Base-by-base conservation (phyloP, 2,329 filamentous ascomycete species). In the Pyricularia grisea region DNA sequence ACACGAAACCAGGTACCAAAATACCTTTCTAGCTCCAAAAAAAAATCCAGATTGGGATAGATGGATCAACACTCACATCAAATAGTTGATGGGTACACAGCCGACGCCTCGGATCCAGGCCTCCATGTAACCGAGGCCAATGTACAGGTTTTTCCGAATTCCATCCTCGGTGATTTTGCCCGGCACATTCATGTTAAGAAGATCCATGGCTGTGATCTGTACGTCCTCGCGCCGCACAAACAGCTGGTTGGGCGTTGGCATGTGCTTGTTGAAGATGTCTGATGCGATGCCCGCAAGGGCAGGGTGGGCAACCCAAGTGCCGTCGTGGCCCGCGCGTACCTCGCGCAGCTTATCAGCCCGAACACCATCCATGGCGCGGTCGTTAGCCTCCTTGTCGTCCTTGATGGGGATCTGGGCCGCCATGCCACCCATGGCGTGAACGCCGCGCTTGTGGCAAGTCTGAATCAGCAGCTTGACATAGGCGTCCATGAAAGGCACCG, bases 351-450 rank as follows among this genome's bases (percentile, higher is more conserved):
- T 99, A 81, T 99, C 95, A 69, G 92, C 92, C 71, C 93, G 91
- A 64, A 99, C 93, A 71, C 88, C 90, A 73, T 93, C 92, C 94
- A 98, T 97, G 73, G 94, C 94, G 78, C 89, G 90, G 76, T 97
- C 93, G 81, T 98, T 97, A 77, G 94, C 94, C 66, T 87, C 88
- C 74, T 90, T 88, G 81, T 98, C 92, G 78, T 95, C 91, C 86
- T 98, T 98, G 85, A 98, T 97, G 71, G 95, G 95, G 77, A 99
- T 99, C 81, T 98, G 95, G 58, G 95, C 95, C 3, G 94, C 94
- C 95, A 99, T 98, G 73, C 95, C 95, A 74, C 95, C 90, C 95
- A 98, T 98, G 73, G 95, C 95, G 81, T 98, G 95, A n/a, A 98
- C 95, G 69, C 94, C 93, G 74, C 95, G 90, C 78, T 90, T 91